Base-by-base conservation (phyloP, 2,329 filamentous ascomycete species). In the Dendryphion nanum region DNA sequence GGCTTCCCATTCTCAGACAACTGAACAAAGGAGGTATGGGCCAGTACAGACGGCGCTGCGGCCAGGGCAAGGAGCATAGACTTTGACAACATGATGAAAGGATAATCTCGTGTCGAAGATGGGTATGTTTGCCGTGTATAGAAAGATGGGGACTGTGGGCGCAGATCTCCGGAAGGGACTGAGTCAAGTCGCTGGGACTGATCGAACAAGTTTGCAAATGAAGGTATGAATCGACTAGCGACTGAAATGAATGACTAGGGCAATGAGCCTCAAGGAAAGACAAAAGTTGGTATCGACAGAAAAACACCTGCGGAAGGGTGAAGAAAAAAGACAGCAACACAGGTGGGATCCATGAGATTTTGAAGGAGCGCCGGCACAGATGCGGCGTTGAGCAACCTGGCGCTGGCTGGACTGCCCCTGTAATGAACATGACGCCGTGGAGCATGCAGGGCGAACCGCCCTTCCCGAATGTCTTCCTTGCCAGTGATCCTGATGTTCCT, bases 221-320 rank as follows among this genome's bases (percentile, higher is more conserved):
- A 63, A 59, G 39, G 61, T 43, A 56, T 38, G 33, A 41, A 57
- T 61, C 62, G 63, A 59, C 61, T 65, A 51, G 63, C 61, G 63
- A 63, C 61, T 18, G 43, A 50, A 64, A 57, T 41, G 61, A 66
- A 51, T 45, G 61, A 43, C 51, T 53, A 35, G 44, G 55, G 51
- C 48, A 50, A 47, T 50, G 38, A n/a, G 43, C 53, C 41, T 34
- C 36, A 59, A 58, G 34, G 57, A 64, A 51, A 48, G 59, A 60
- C 55, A 35, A 37, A 58, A 59, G 56, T 51, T 58, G 50, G 53
- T 37, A 49, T 41, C 44, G 37, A 35, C 44, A 37, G 38, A 41
- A 35, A 47, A 43, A n/a, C 23, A 26, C 23, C 41, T 35, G 45
- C 43, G 34, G 41, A 37, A 49, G 50, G 47, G 57, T 58, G 46